These are phyloP conservation scores for Rhodomyrtus psidioides DNA, from an alignment of 441 rosid genomes.

Conservation along the genomic window DNA sequence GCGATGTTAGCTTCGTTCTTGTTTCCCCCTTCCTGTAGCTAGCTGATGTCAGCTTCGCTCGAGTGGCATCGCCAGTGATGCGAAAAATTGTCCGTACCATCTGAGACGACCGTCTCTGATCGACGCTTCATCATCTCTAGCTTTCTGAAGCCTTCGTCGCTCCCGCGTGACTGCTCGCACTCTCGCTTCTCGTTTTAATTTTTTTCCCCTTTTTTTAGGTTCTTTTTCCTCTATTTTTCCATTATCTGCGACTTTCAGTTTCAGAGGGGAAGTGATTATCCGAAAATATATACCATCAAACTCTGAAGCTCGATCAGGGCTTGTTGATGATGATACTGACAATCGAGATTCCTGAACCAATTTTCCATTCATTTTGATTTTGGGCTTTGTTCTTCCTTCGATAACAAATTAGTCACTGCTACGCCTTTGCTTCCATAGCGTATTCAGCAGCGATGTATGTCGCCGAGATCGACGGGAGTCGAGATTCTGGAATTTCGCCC, in stretches of 20 bases:
- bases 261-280: conserved; percentile 24
- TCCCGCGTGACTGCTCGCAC: not conserved
- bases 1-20: no score
- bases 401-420: conserved; percentile 56
- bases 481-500: not conserved
- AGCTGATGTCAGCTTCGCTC: not conserved
- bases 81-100: conserved; percentile 36
- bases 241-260: no score
- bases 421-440: conserved; percentile 25
- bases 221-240: not conserved
- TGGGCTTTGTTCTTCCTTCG: no score
- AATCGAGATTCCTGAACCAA: conserved; percentile 21
- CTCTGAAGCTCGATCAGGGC: conserved; percentile 26
- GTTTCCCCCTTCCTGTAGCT: not conserved
- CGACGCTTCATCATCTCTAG: conserved; percentile 1
- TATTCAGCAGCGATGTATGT: conserved; percentile 28
- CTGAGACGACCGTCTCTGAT: conserved; percentile 23
- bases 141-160: conserved; percentile 26
- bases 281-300: conserved; percentile 43
- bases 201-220: not conserved
- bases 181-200: not conserved
- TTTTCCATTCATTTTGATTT: not conserved
- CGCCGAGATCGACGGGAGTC: not conserved
- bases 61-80: conserved; percentile 24
- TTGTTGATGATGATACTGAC: conserved; percentile 30